phyloP scores from a whole-genome alignment of 2,329 filamentous ascomycete genomes.

The Monilinia fructigena region DNA sequence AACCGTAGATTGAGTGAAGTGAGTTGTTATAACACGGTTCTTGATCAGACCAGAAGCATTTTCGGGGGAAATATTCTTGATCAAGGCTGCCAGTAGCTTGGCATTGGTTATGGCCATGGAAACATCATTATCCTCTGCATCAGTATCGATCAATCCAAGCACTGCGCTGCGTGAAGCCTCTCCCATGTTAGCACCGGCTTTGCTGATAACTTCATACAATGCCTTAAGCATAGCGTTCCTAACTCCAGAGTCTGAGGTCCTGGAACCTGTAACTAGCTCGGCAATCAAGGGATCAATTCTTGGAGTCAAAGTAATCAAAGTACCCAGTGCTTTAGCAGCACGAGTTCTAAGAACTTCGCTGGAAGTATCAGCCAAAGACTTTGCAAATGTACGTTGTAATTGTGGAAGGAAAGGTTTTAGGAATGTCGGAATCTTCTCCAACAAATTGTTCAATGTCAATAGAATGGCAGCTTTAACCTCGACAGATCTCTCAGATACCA shows the following conservation, averaged over 20 bases:
- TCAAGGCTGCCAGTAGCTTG: constrained; percentile 81
- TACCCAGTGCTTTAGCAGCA: constrained; percentile 91
- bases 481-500: constrained; percentile 92
- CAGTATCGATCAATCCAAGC: constrained; percentile 81
- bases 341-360: constrained; percentile 84
- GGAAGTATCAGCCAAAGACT: constrained; percentile 87
- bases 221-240: constrained; percentile 96
- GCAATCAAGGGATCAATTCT: constrained; percentile 90
- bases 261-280: constrained; percentile 93
- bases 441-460: constrained; percentile 86
- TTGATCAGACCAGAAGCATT: constrained; percentile 59
- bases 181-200: constrained; percentile 92
- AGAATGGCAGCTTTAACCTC: constrained; percentile 96
- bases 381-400: constrained; percentile 93
- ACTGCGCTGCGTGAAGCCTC: constrained; percentile 85
- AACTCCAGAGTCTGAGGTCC: constrained; percentile 82
- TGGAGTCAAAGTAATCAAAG: constrained; percentile 91
- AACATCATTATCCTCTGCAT: constrained; percentile 71
- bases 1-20: constrained; percentile 75
- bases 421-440: constrained; percentile 94
- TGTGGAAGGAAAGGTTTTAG: constrained; percentile 97
- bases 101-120: constrained; percentile 87
- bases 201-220: constrained; percentile 92
- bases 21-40: constrained; percentile 74
- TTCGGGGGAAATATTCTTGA: constrained; percentile 79